Base-by-base conservation (phyloP, 768 basidiomycete species). In the Xerocomellus chrysenteron region DNA sequence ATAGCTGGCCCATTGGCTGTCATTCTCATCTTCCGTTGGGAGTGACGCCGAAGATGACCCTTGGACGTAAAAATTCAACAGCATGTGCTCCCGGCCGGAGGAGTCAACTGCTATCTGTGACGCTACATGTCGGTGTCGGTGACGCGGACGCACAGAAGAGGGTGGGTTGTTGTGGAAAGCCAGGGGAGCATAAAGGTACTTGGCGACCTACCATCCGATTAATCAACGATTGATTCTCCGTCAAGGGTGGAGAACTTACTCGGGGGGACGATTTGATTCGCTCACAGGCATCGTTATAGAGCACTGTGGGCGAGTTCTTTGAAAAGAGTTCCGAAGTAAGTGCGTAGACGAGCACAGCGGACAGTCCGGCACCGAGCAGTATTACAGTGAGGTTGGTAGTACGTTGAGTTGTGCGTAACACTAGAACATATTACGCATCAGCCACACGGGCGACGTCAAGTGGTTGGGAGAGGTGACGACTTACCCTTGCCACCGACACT, bases 241-340 rank as follows among this genome's bases (percentile, higher is more conserved):
- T 44, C 19, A 19, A 39, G 16, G 12, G 26, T 36, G 39, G 47
- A 41, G 26, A 44, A 67, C 77, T 41, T 58, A 83, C 81, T 66
- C 69, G 72, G 19, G 73, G 67, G 3, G 82, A 84, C 1, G 68
- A 67, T 56, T 78, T 76, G 53, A 83, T 80, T 50, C 73, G 74
- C 32, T 81, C 73, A 65, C 82, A 83, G 26, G 81, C 78, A 39
- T 81, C 78, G 41, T 81, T 82, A 65, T 92, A 91, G 33, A 94
- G 73, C 28, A 90, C 88, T 5, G 91, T 91, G 6, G 92, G 88
- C 28, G 90, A 92, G 68, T 94, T 94, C 68, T 82, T 85, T n/a
- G 92, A 91, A 69, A 92, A 91, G 8, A 93, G 76, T 66, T 94
- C 92, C 8, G 91, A 87, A 16, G 87, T 86, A 33, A 93, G 78